Base-by-base conservation (phyloP, 768 basidiomycete genomes). In the Psilocybe tampanensis region DNA sequence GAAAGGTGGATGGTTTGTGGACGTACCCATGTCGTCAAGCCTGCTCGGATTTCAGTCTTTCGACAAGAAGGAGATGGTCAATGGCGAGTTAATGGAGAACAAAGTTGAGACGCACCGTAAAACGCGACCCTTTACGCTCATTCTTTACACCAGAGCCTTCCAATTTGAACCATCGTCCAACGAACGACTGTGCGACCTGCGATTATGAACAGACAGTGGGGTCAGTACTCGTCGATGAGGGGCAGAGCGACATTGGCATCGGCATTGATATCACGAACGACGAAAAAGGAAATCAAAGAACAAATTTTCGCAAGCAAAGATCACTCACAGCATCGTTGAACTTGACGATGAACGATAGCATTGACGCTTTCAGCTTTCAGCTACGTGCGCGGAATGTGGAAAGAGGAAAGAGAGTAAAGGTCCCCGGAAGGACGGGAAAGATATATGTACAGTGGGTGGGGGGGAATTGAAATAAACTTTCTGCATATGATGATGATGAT, bases 21-120 rank as follows among this genome's bases (percentile, higher is more conserved):
- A 64, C 86, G 67, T 64, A 89, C 89, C 89, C 89, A 92, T 74
- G 90, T 92, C 54, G 90, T 92, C 34, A 92, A 19, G 32, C 90
- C 90, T 19, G 90, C 90, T 55, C 89, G 88, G 54, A 92, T 74
- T 71, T 92, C 90, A 26, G 87, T 90, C 87, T 90, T 67, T 26
- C n/a, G 39, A 53, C 17, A 29, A 44, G 3, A 5, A 23, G 9
- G 24, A 44, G 52, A 2, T 8, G 8, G n/a, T 17, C 15, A 7
- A 26, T n/a, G n/a, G n/a, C n/a, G n/a, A n/a, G n/a, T n/a, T n/a
- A 41, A 6, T 24, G 39, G 32, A 17, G 21, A 18, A 21, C 3
- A 8, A 1, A 34, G 7, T 36, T 19, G 18, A 23, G 45, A 66
- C 72, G 49, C 47, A 83, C 81, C 61, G 80, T 78, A 63, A 89